These are phyloP conservation scores for Terana coerulea DNA, from an alignment of 768 basidiomycete genomes.

Conservation along the genomic window DNA sequence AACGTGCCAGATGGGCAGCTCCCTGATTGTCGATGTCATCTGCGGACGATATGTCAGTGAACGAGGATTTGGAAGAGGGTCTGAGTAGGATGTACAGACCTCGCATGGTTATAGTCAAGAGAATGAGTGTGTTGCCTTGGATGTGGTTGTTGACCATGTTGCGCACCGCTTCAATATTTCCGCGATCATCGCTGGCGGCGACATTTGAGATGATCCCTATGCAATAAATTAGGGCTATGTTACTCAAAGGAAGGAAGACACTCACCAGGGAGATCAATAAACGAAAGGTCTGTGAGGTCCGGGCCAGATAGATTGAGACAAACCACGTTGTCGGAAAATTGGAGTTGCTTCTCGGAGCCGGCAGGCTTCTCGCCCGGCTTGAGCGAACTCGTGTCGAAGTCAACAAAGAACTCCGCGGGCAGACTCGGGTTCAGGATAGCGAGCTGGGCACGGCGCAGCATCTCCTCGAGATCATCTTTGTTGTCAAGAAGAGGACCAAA, in stretches of 20 bases:
- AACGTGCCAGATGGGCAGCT: conserved; percentile 58
- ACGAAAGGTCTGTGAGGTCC: conserved; percentile 28
- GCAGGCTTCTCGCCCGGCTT: conserved; percentile 5
- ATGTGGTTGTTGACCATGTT: conserved; percentile 56
- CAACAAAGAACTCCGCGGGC: neutral
- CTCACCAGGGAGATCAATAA: conserved; percentile 31
- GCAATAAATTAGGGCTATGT: neutral
- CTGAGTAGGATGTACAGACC: conserved; percentile 33
- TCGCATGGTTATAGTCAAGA: conserved; percentile 57
- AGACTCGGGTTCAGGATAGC: conserved; percentile 48
- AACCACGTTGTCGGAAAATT: conserved; percentile 26
- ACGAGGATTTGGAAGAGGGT: neutral
- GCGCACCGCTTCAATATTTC: conserved; percentile 53
- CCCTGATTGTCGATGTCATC: conserved; percentile 79
- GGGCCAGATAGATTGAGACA: conserved; percentile 23
- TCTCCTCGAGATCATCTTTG: conserved; percentile 42
- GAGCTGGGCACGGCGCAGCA: conserved; percentile 54
- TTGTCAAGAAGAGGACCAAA: conserved; percentile 43
- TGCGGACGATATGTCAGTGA: conserved; percentile 20
- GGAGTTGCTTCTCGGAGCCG: conserved; percentile 4
- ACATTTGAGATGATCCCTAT: conserved; percentile 58
- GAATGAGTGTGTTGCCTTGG: conserved; percentile 49
- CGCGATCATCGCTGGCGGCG: conserved; percentile 8
- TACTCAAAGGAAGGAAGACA: too few relatives aligned
- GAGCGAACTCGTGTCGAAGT: neutral